Evolutionary conservation across 768 basidiomycete genomes (phyloP), one percentile per base, ranked within the genome.

Genomic region (Tulasnella sp.): DNA sequence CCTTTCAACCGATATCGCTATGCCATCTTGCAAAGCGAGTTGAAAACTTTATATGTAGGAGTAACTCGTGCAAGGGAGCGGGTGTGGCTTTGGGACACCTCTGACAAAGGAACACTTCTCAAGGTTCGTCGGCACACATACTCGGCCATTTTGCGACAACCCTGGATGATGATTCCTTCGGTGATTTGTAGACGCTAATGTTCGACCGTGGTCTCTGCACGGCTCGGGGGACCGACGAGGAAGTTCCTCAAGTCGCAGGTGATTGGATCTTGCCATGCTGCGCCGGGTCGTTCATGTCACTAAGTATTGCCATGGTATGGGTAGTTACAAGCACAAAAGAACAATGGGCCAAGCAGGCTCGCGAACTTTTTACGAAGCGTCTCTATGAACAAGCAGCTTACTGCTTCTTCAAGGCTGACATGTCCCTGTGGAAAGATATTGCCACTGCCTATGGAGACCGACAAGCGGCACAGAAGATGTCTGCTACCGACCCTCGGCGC

Each of bases 21-120:
- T 34, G 23, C 39, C 0, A 48, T 51, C 25, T 6, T 61, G 6
- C 43, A 60, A 19, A 29, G 37, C 12, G 60, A 61, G 59, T 36
- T 61, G 7, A 61, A 61, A 31, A 36, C 34, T 42, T 40, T 61
- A 14, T 61, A 61, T 42, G 60, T 61, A 17, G 60, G 41, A 12
- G 17, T 61, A 5, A 61, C 60, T 4, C 9, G 60, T 49, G 60
- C 60, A n/a, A 36, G 60, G 7, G 27, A 59, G 21, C 59, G 48
- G 19, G 29, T 42, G 23, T 61, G 60, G 60, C 29, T 61, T 15
- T 61, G 60, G 60, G 60, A 61, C 14, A 25, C 23, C 6, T 21
- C 41, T 7, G 46, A 41, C 4, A 27, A n/a, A 11, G 48, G 56
- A 14, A 7, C 8, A 19, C 43, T 34, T 21, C 59, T 60, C 49